Conservation (phyloP, 352 stramenopile genomes). For the Globisporangium sylvaticum region DNA sequence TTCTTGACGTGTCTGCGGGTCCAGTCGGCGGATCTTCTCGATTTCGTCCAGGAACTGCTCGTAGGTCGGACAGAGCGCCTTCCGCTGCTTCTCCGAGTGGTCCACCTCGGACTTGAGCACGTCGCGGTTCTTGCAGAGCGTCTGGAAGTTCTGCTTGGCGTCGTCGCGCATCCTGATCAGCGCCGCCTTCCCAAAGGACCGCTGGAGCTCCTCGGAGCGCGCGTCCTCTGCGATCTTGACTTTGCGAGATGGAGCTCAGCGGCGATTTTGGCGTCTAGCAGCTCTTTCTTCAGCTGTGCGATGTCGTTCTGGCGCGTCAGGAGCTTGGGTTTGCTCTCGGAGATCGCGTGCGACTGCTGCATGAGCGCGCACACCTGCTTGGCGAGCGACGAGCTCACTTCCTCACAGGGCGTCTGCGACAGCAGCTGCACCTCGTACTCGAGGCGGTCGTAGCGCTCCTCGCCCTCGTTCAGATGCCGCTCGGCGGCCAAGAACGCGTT, state of each 20-base stretch:
- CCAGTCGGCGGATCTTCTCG: slow-evolving; percentile 41
- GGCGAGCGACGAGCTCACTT: slow-evolving; percentile 37
- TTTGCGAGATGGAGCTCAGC: slow-evolving; percentile 41
- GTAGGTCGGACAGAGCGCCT: slow-evolving; percentile 41
- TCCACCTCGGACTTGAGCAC: slow-evolving; percentile 41
- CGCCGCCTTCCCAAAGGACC: slow-evolving; percentile 54
- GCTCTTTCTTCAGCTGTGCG: slow-evolving; percentile 35
- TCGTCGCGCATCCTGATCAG: slow-evolving; percentile 64
- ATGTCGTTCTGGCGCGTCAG: slow-evolving; percentile 32
- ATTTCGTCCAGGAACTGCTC: slow-evolving; percentile 64
- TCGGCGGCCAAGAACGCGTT: slow-evolving; percentile 71
- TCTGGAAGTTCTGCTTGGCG: slow-evolving; percentile 50
- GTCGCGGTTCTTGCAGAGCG: slow-evolving; percentile 48
- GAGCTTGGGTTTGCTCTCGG: slow-evolving; percentile 35
- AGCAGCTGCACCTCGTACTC: slow-evolving; percentile 62
- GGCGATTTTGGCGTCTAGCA: slow-evolving; percentile 37
- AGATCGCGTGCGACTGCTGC: slow-evolving; percentile 34
- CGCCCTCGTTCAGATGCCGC: slow-evolving; percentile 39
- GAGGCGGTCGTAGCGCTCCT: slow-evolving; percentile 69
- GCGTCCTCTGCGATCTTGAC: slow-evolving; percentile 55
- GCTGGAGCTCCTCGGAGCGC: slow-evolving; percentile 60
- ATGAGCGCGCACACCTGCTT: slow-evolving; percentile 34
- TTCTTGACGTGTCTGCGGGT: slow-evolving; percentile 23
- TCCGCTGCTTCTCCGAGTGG: slow-evolving; percentile 42
- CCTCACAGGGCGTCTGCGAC: slow-evolving; percentile 46